Evolutionary conservation across 1,139 yeast species (phyloP).

Genomic region (Wickerhamomyces sp.): DNA sequence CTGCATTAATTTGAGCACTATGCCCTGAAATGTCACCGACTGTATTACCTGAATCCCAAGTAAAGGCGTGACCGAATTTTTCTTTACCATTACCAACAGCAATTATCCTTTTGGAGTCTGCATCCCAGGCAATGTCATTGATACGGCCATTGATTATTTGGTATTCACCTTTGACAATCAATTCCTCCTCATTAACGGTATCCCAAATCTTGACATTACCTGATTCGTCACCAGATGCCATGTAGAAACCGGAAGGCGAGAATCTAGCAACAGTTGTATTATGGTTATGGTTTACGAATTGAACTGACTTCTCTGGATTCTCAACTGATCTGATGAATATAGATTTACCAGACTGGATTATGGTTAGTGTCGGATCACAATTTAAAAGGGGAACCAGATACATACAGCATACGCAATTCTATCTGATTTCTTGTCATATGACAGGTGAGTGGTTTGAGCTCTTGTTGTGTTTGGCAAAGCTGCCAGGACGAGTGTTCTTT

Average conservation of each 20-base stretch:
- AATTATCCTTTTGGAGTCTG: slow-evolving; percentile 76
- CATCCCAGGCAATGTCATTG: slow-evolving; percentile 88
- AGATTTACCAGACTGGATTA: slow-evolving; percentile 59
- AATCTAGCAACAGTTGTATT: slow-evolving; percentile 79
- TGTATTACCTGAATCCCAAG: slow-evolving; percentile 92
- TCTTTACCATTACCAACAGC: slow-evolving; percentile 97
- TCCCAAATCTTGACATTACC: slow-evolving; percentile 93
- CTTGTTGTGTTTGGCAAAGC: slow-evolving; percentile 77
- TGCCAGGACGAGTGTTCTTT: slow-evolving; percentile 32
- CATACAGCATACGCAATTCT: slow-evolving; percentile 64
- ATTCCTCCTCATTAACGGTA: slow-evolving; percentile 48
- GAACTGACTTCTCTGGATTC: slow-evolving; percentile 44
- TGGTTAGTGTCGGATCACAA: not conserved
- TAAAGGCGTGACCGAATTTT: slow-evolving; percentile 85
- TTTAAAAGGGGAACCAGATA: not conserved
- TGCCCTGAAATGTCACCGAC: slow-evolving; percentile 96
- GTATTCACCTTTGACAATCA: slow-evolving; percentile 72
- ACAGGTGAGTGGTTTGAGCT: slow-evolving; percentile 64
- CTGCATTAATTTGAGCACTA: slow-evolving; percentile 78
- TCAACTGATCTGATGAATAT: slow-evolving; percentile 66
- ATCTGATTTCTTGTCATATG: slow-evolving; percentile 65
- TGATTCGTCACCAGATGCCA: slow-evolving; percentile 88
- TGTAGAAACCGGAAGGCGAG: slow-evolving; percentile 83
- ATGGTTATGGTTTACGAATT: slow-evolving; percentile 67
- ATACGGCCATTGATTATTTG: slow-evolving; percentile 79